Evolutionary conservation across 1,284 basidiomycete species (phyloP).

Genomic region (Microbotryomycetes sp.): DNA sequence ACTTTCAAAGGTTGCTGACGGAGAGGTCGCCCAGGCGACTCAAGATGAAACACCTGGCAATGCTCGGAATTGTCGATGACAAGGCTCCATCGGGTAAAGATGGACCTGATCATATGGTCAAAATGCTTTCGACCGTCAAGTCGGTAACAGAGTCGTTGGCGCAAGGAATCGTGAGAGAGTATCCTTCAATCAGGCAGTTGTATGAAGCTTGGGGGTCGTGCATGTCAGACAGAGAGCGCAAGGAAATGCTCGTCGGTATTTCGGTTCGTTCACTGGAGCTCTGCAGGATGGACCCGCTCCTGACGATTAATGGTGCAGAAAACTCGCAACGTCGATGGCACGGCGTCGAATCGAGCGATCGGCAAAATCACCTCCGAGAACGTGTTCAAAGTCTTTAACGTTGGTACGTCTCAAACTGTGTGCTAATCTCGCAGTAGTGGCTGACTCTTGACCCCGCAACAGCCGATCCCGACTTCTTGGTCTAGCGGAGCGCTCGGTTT

Average conservation of each 20-base stretch:
- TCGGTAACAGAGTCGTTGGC: constrained; percentile 29
- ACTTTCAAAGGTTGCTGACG: neutral
- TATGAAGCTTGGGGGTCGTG: constrained; percentile 21
- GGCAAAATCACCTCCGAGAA: constrained; percentile 22
- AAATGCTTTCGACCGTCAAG: constrained; percentile 29
- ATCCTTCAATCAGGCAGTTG: constrained; percentile 28
- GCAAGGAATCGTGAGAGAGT: constrained; percentile 26
- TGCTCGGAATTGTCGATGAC: constrained; percentile 30
- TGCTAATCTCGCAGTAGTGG: neutral
- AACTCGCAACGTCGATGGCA: constrained; percentile 27
- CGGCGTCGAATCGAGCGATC: constrained; percentile 29
- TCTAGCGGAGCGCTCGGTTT: no score
- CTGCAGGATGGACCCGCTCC: no score
- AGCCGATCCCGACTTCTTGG: constrained; percentile 19
- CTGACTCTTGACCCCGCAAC: neutral
- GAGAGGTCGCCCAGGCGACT: constrained; percentile 16
- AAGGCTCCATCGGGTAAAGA: constrained; percentile 23
- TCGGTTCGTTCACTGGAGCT: constrained; percentile 21
- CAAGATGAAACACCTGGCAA: constrained; percentile 25
- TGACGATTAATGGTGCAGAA: no score
- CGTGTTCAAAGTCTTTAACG: constrained; percentile 28
- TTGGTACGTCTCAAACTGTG: neutral
- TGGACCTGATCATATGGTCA: constrained; percentile 31
- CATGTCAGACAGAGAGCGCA: constrained; percentile 13
- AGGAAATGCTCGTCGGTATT: constrained; percentile 28